Evolutionary conservation across 148 eudicot genomes (phyloP).

Genomic region (Heliosperma pusillum): DNA sequence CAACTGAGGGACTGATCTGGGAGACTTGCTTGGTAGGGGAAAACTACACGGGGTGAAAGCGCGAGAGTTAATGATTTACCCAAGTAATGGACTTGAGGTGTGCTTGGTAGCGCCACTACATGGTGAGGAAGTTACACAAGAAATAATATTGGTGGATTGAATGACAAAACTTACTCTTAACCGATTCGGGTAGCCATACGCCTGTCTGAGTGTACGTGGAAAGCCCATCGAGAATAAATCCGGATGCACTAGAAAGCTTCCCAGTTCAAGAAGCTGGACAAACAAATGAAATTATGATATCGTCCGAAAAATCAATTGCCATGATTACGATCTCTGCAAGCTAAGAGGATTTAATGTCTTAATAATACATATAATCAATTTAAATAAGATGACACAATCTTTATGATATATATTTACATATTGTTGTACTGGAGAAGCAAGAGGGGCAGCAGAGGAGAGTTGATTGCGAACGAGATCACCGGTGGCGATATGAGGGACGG

Average conservation of each 20-base stretch:
- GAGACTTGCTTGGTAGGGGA: no score
- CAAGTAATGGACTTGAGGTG: no score
- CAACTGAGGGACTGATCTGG: no score
- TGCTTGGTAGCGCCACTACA: no score
- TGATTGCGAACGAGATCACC: slow-evolving; percentile 90
- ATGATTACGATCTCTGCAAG: slow-evolving; percentile 74
- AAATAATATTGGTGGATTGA: no score
- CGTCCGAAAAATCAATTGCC: slow-evolving; percentile 84
- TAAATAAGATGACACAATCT: neutral
- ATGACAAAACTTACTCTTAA: no score
- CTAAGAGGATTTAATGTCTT: slow-evolving; percentile 35
- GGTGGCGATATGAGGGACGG: slow-evolving; percentile 86
- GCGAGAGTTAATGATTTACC: no score
- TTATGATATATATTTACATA: neutral
- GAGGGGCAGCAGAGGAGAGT: slow-evolving; percentile 60
- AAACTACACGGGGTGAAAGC: no score
- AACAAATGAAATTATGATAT: slow-evolving; percentile 64
- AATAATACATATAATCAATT: slow-evolving; percentile 1
- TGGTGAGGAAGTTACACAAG: no score
- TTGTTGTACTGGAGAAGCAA: slow-evolving; percentile 27
- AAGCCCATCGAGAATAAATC: slow-evolving; percentile 96
- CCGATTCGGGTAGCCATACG: slow-evolving; percentile 61
- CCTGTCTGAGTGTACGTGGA: slow-evolving; percentile 88
- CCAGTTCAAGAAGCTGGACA: slow-evolving; percentile 82
- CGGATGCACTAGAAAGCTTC: slow-evolving; percentile 67